Evolutionary conservation across 805 yeast genomes (phyloP).

Genomic region (Wickerhamomyces pijperi): DNA sequence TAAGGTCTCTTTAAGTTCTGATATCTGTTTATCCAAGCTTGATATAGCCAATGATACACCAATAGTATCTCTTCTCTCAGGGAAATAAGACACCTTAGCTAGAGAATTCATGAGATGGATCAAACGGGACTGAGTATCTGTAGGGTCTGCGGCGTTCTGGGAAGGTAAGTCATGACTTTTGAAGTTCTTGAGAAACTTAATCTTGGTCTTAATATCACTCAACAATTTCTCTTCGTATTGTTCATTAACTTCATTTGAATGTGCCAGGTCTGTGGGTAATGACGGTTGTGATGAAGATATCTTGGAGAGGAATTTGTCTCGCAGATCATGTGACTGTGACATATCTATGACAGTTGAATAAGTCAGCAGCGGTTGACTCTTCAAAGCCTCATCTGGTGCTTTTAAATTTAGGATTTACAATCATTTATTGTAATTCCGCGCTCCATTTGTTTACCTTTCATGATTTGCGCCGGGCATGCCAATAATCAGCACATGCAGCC

Average conservation of each 20-base stretch:
- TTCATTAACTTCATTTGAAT: slow-evolving; percentile 1
- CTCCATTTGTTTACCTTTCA: too few species aligned
- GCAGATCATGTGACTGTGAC: neutral
- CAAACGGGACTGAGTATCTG: too few species aligned
- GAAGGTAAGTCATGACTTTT: slow-evolving; percentile 4
- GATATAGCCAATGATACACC: slow-evolving; percentile 11
- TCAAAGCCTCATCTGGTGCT: too few species aligned
- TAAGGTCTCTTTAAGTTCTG: slow-evolving; percentile 3
- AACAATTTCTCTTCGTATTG: slow-evolving; percentile 4
- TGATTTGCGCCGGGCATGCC: too few species aligned
- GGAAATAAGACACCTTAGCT: slow-evolving; percentile 10
- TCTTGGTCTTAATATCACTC: slow-evolving; percentile 3
- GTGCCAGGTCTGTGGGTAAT: neutral
- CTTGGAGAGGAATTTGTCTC: slow-evolving; percentile 1
- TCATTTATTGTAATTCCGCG: too few species aligned
- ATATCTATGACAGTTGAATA: too few species aligned
- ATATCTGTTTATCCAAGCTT: slow-evolving; percentile 8
- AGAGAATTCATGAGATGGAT: slow-evolving; percentile 5
- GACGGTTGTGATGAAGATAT: neutral
- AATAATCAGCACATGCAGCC: too few species aligned
- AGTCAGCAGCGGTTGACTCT: too few species aligned
- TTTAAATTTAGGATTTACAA: too few species aligned
- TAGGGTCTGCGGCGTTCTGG: too few species aligned
- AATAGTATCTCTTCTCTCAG: slow-evolving; percentile 16
- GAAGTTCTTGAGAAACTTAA: slow-evolving; percentile 4